Percentiles rank a stretch among this genome's conserved stretches.
Conservation (phyloP, 192 early-diverging fungal genomes). For the Funneliformis mosseae region DNA sequence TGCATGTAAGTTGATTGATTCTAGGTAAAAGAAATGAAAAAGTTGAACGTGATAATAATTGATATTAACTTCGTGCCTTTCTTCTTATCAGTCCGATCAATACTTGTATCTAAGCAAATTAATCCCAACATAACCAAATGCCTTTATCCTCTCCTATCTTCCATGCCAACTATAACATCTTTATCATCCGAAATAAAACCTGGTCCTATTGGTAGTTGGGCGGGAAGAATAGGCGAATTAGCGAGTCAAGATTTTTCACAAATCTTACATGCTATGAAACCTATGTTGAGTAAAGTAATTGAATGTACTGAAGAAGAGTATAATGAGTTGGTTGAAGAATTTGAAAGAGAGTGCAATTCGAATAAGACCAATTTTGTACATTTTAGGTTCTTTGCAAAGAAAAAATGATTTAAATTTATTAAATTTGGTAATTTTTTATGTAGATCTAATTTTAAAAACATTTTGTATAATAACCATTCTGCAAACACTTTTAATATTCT, state of each 20-base stretch:
- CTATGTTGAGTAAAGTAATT: not conserved
- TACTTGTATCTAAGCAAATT: not conserved
- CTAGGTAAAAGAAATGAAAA: not conserved
- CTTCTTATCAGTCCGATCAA: not conserved
- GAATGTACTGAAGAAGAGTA: not conserved
- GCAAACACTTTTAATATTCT: too few relatives aligned
- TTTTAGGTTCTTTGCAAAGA: not conserved
- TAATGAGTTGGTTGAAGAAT: not conserved
- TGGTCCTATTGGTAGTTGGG: not conserved
- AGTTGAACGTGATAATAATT: not conserved
- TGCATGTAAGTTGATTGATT: not conserved
- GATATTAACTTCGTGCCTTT: not conserved
- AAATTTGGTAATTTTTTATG: too few relatives aligned
- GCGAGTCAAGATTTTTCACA: not conserved
- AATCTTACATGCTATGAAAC: not conserved
- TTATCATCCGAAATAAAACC: slow-evolving; percentile 2
- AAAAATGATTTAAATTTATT: not conserved
- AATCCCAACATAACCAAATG: not conserved
- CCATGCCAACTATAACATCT: not conserved
- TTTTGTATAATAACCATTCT: too few relatives aligned
- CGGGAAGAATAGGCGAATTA: not conserved
- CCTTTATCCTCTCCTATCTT: not conserved
- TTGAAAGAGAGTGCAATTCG: not conserved
- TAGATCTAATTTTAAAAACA: too few relatives aligned
- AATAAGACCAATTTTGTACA: not conserved